Conservation (phyloP, 169 alveolate species). For the Fabrea salina region DNA sequence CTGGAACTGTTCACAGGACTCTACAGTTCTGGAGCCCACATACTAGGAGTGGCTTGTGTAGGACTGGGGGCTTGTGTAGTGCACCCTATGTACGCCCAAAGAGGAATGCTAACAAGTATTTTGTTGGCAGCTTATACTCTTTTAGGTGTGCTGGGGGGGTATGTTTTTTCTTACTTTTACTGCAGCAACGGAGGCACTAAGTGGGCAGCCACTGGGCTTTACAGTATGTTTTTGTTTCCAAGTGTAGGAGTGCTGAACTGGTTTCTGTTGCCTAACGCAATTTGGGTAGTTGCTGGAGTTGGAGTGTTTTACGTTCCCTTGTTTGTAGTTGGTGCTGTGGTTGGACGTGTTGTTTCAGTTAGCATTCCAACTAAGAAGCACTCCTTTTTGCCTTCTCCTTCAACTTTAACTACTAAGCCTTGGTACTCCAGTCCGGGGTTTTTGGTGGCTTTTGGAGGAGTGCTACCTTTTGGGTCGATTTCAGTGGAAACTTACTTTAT, state of each 20-base stretch:
- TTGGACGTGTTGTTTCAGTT: background rate
- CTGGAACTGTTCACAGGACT: constrained; percentile 24
- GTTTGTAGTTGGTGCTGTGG: constrained; percentile 1
- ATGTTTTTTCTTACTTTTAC: background rate
- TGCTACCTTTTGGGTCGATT: constrained; percentile 35
- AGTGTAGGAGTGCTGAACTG: background rate
- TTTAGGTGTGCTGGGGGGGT: constrained; percentile 28
- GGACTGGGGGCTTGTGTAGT: background rate
- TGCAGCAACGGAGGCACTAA: background rate
- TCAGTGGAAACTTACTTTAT: constrained; percentile 41
- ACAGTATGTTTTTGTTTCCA: constrained; percentile 9
- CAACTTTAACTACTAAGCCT: background rate
- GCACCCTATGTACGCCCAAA: constrained; percentile 8
- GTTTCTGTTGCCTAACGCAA: background rate
- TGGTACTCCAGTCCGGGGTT: background rate
- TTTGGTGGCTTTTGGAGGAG: constrained; percentile 21
- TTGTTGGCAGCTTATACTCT: background rate
- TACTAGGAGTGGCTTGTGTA: background rate
- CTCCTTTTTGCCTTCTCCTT: background rate
- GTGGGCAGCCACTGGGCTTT: background rate
- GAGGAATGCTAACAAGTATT: background rate
- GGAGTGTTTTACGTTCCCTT: constrained; percentile 9
- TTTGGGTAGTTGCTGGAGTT: background rate
- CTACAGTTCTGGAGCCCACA: constrained; percentile 29
- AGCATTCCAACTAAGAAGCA: background rate